Conservation (phyloP, 208 protist species). For the Trypanosoma melophagium region DNA sequence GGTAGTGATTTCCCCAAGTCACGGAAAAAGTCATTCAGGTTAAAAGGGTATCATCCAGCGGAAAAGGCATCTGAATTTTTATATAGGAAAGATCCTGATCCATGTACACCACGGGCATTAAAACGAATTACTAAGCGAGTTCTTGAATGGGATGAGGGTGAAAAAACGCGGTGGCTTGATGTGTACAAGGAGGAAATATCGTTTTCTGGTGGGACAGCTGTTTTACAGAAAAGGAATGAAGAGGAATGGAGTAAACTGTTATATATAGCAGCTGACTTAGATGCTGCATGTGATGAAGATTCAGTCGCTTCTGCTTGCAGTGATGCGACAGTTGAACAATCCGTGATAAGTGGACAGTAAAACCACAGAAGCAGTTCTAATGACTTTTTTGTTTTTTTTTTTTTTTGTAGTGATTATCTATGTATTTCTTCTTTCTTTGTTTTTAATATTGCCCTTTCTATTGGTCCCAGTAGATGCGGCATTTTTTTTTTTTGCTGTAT, state of each 20-base stretch:
- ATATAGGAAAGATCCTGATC: conserved; percentile 30
- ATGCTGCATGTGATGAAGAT: not conserved
- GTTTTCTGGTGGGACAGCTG: not conserved
- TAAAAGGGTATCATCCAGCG: not conserved
- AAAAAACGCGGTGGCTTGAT: conserved; percentile 26
- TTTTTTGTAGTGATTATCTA: no score
- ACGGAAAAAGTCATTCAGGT: not conserved
- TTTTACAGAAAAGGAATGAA: not conserved
- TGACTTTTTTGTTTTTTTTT: no score
- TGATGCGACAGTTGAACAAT: no score
- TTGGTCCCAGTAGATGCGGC: no score
- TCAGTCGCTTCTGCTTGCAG: no score
- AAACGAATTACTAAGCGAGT: conserved; percentile 32
- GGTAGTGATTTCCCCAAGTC: conserved; percentile 10
- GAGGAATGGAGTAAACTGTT: conserved; percentile 6
- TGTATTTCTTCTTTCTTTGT: no score
- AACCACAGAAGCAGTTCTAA: no score
- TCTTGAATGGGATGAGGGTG: conserved; percentile 56
- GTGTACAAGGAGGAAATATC: not conserved
- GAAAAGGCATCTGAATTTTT: not conserved
- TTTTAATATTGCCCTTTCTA: no score
- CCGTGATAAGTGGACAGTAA: no score
- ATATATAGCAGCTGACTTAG: conserved; percentile 3
- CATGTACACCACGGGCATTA: conserved; percentile 32
- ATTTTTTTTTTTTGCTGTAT: conserved; percentile 18